Evolutionary conservation across 306 rosid genomes (phyloP).

Genomic region (Lagenaria siceraria): DNA sequence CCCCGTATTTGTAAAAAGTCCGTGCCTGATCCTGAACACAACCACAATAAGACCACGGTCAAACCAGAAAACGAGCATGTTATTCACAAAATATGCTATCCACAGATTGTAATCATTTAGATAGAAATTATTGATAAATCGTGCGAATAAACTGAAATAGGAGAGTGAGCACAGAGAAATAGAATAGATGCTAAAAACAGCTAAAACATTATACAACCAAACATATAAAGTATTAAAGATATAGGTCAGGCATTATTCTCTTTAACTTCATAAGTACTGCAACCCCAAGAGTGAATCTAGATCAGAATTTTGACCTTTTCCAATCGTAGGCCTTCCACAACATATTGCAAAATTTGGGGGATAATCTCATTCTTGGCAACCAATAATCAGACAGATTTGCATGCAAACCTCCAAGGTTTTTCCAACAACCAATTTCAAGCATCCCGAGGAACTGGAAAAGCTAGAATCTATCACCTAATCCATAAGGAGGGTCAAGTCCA

Average conservation of each 20-base stretch:
- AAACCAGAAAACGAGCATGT: constrained; percentile 1
- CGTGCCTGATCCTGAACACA: constrained; percentile 53
- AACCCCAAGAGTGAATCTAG: neutral
- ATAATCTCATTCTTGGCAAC: neutral
- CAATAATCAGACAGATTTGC: neutral
- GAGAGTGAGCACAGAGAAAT: neutral
- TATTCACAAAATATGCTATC: neutral
- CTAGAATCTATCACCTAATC: neutral
- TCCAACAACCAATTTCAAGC: neutral
- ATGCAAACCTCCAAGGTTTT: neutral
- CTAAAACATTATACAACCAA: neutral
- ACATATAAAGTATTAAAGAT: neutral
- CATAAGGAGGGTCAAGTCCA: neutral
- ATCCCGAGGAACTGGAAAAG: neutral
- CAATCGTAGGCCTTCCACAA: neutral
- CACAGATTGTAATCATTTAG: neutral
- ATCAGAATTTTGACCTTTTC: neutral
- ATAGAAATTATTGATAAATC: neutral
- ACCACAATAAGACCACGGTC: constrained; percentile 13
- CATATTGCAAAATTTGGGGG: neutral
- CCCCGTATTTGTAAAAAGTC: constrained; percentile 45
- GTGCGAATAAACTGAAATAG: neutral
- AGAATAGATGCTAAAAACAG: neutral
- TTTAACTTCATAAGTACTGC: neutral
- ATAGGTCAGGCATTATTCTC: neutral